Evolutionary conservation across 2,329 filamentous ascomycete species (phyloP).

Genomic region (Chlorencoelia australis): DNA sequence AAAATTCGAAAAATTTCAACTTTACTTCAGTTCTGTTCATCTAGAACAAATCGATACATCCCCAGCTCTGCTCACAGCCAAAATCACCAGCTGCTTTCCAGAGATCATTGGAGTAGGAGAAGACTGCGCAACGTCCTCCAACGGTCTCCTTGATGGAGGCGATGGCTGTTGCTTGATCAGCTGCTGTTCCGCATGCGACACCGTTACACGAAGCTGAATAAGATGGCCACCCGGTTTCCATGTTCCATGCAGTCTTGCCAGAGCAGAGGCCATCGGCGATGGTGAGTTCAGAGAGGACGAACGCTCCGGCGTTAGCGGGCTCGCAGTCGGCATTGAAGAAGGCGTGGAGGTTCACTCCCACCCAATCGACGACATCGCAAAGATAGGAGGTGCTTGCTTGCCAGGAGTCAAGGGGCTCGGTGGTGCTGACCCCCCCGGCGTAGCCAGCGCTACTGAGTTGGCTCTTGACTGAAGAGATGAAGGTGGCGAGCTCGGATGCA

Average conservation of each 20-base stretch:
- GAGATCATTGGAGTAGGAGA: constrained; percentile 67
- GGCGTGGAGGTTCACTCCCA: constrained; percentile 81
- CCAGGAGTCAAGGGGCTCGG: constrained; percentile 76
- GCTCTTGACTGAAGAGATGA: constrained; percentile 58
- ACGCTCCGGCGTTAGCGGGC: constrained; percentile 60
- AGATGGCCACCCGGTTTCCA: constrained; percentile 87
- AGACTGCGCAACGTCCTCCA: constrained; percentile 66
- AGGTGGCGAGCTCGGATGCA: constrained; percentile 52
- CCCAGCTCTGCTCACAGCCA: constrained; percentile 74
- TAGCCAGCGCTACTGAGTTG: constrained; percentile 57
- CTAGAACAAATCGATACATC: constrained; percentile 28
- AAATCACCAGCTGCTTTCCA: constrained; percentile 70
- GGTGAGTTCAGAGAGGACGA: constrained; percentile 64
- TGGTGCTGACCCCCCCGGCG: constrained; percentile 67
- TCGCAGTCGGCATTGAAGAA: constrained; percentile 74
- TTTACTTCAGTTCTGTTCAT: no score
- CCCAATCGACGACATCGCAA: constrained; percentile 66
- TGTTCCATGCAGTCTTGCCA: constrained; percentile 64
- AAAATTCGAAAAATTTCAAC: no score
- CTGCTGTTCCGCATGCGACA: constrained; percentile 52
- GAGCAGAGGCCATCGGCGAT: constrained; percentile 62
- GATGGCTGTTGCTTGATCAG: constrained; percentile 65
- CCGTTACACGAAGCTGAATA: constrained; percentile 62
- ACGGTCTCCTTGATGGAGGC: constrained; percentile 54
- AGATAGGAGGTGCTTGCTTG: constrained; percentile 49